These are phyloP conservation scores for Curvularia lunata DNA, from an alignment of 2,329 filamentous ascomycete genomes.

Conservation along the genomic window DNA sequence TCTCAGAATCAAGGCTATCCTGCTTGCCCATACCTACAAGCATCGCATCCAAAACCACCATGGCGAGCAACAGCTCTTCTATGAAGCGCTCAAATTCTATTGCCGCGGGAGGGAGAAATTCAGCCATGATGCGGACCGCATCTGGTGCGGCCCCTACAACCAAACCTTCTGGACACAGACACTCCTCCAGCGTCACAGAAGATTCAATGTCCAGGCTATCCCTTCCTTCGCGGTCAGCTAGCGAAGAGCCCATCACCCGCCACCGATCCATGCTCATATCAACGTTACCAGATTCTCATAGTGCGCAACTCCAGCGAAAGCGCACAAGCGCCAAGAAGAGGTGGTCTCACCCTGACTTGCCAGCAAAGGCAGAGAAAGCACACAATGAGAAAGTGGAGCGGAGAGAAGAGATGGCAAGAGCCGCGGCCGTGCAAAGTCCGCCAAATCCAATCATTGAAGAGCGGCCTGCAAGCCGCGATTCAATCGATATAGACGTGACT, in stretches of 20 bases:
- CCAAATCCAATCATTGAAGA: conserved; percentile 66
- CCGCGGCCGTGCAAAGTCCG: conserved; percentile 39
- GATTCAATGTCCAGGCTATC: conserved; percentile 25
- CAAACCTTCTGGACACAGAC: conserved; percentile 32
- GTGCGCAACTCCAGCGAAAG: conserved; percentile 40
- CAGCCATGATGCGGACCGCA: conserved; percentile 31
- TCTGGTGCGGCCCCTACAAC: conserved; percentile 34
- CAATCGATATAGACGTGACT: conserved; percentile 85
- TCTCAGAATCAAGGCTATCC: conserved; percentile 16
- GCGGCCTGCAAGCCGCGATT: conserved; percentile 79
- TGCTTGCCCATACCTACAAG: conserved; percentile 24
- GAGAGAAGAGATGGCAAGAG: conserved; percentile 25
- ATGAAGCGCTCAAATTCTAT: conserved; percentile 37
- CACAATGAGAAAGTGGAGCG: conserved; percentile 44
- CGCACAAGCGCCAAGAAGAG: conserved; percentile 46
- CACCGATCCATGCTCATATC: conserved; percentile 39
- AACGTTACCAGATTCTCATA: conserved; percentile 32
- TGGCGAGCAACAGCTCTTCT: conserved; percentile 24
- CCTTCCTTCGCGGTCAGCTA: conserved; percentile 33
- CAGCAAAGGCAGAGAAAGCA: conserved; percentile 46
- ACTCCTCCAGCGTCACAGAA: conserved; percentile 36
- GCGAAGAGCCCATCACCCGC: conserved; percentile 39
- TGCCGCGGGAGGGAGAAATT: conserved; percentile 42
- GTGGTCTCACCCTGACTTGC: conserved; percentile 51
- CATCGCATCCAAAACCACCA: conserved; percentile 29